These are phyloP conservation scores for Stipa capillata DNA, from an alignment of 176 grass and related monocot species.

Conservation along the genomic window DNA sequence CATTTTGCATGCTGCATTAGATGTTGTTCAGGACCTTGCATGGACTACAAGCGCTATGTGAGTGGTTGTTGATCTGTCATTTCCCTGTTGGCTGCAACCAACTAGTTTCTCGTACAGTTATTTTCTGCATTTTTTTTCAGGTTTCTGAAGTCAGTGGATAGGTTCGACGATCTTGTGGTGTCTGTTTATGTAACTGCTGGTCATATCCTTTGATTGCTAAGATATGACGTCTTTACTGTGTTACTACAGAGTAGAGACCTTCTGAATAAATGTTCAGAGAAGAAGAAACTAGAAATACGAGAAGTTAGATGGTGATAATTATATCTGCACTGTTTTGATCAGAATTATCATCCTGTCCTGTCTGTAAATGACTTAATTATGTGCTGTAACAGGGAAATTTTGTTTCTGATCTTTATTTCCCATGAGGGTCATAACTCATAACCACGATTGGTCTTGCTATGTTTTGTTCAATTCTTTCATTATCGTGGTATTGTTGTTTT, in stretches of 20 bases:
- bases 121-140: constrained; percentile 30
- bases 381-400: neutral
- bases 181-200: constrained; percentile 74
- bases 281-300: neutral
- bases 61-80: constrained; percentile 8
- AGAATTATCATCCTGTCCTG: neutral
- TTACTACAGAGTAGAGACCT: neutral
- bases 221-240: neutral
- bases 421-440: neutral
- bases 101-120: neutral
- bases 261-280: neutral
- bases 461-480: neutral
- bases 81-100: neutral
- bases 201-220: constrained; percentile 55
- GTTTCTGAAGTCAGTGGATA: constrained; percentile 75
- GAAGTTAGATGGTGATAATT: neutral
- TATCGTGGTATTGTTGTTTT: neutral
- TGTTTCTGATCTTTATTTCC: neutral
- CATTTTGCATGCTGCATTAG: constrained; percentile 55
- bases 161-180: constrained; percentile 60
- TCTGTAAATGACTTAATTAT: neutral
- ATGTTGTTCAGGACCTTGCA: constrained; percentile 69
- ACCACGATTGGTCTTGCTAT: neutral
- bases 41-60: constrained; percentile 66
- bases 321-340: neutral